Percentiles rank a stretch among this genome's conserved stretches.
phyloP scores from a whole-genome alignment of 179 eudicot species.

The Nepenthes alata region DNA sequence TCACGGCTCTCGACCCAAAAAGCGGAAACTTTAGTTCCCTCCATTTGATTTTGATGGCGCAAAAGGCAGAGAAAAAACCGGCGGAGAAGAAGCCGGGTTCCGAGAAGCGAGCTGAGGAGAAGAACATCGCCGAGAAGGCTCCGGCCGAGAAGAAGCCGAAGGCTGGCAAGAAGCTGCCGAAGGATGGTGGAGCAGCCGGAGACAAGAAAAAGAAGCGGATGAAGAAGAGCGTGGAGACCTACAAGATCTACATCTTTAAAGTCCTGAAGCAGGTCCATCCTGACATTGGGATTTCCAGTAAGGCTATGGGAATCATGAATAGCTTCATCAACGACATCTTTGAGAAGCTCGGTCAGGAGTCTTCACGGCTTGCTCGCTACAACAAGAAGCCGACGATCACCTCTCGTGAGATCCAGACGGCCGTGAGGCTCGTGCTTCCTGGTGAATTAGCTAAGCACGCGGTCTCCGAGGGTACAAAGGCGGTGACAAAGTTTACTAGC shows the following conservation, averaged over 20 bases:
- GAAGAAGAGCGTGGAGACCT: constrained; percentile 11
- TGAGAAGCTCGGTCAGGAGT: constrained; percentile 9
- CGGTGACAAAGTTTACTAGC: constrained; percentile 8
- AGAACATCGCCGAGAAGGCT: constrained; percentile 5
- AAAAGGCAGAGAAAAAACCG: constrained; percentile 8
- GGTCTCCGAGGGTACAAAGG: constrained; percentile 7
- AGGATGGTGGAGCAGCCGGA: constrained; percentile 3
- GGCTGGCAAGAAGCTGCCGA: constrained; percentile 9
- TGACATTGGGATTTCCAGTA: constrained; percentile 9
- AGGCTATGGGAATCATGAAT: constrained; percentile 11
- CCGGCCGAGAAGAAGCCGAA: constrained; percentile 12
- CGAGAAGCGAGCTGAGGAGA: constrained; percentile 1
- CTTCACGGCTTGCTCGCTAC: constrained; percentile 5
- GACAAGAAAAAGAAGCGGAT: constrained; percentile 11
- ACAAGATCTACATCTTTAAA: constrained; percentile 14
- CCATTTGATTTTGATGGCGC: not conserved
- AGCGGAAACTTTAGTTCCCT: no score
- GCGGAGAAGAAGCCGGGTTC: constrained; percentile 9
- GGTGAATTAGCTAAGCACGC: constrained; percentile 7
- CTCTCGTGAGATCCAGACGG: constrained; percentile 8
- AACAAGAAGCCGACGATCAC: constrained; percentile 9
- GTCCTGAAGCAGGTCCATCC: constrained; percentile 10
- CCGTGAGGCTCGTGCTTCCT: constrained; percentile 3
- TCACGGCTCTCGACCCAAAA: no score
- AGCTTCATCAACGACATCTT: constrained; percentile 6